Evolutionary conservation across 805 yeast genomes (phyloP).

Genomic region (Spathaspora boniae): DNA sequence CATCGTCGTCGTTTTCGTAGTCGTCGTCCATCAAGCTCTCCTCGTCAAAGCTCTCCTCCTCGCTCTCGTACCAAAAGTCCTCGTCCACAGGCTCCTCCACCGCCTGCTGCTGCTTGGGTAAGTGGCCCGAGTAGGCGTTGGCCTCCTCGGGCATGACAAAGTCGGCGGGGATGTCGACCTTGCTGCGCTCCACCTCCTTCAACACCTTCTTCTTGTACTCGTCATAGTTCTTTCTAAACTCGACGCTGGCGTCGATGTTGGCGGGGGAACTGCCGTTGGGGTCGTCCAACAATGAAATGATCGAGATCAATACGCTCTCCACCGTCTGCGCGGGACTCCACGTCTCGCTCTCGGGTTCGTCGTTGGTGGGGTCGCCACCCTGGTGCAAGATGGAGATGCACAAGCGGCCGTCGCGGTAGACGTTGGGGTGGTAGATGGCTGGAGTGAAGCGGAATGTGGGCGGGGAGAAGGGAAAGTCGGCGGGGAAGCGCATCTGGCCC

Average conservation of each 20-base stretch:
- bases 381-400: conserved; percentile 92
- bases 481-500: conserved; percentile 91
- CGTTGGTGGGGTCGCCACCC: conserved; percentile 85
- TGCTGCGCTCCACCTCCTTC: conserved; percentile 79
- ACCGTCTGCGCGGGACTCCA: conserved; percentile 95
- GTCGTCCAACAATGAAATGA: conserved; percentile 86
- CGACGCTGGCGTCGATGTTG: conserved; percentile 92
- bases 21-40: conserved; percentile 47
- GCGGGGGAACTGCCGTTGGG: conserved; percentile 95
- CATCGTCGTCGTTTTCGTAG: conserved; percentile 52
- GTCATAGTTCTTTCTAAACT: conserved; percentile 78
- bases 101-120: conserved; percentile 37
- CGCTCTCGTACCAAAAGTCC: conserved; percentile 76
- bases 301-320: conserved; percentile 84
- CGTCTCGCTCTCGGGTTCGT: conserved; percentile 89
- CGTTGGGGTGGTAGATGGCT: conserved; percentile 92
- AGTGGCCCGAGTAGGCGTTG: conserved; percentile 33
- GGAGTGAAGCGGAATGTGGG: conserved; percentile 92
- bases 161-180: conserved; percentile 82
- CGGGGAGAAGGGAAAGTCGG: conserved; percentile 87
- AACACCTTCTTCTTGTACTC: conserved; percentile 71
- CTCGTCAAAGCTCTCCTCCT: conserved; percentile 43
- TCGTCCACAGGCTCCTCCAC: conserved; percentile 63
- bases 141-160: conserved; percentile 76
- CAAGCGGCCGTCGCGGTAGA: conserved; percentile 86